A percentile compares a stretch with the other conserved stretches of the same genome.
phyloP scores from a whole-genome alignment of 2,329 filamentous ascomycete species.

The Colletotrichum karsti region DNA sequence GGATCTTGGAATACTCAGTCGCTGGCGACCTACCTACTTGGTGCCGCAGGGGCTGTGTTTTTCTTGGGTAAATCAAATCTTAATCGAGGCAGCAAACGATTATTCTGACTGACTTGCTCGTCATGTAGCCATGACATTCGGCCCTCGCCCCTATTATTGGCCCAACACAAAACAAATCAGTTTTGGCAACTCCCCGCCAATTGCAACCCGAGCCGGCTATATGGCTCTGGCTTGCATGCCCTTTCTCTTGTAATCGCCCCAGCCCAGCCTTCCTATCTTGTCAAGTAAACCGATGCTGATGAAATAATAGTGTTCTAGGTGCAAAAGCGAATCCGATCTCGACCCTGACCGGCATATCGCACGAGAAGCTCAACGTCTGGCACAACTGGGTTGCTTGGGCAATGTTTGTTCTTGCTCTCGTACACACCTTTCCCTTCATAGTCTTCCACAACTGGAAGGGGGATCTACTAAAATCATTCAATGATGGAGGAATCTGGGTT shows the following conservation, averaged over 20 bases:
- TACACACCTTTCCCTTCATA: conserved; percentile 70
- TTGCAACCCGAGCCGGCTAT: conserved; percentile 61
- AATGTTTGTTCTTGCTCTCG: conserved; percentile 62
- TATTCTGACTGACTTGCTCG: not conserved
- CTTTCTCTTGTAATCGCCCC: conserved; percentile 50
- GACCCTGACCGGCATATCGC: conserved; percentile 60
- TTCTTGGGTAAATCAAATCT: conserved; percentile 43
- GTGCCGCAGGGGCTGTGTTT: conserved; percentile 49
- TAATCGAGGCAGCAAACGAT: too few species aligned
- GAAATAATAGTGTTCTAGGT: conserved; percentile 46
- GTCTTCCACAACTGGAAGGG: conserved; percentile 57
- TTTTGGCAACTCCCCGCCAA: conserved; percentile 60
- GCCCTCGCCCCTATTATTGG: conserved; percentile 65
- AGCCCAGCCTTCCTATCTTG: not conserved
- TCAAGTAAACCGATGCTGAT: fast-evolving
- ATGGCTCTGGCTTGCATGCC: conserved; percentile 60
- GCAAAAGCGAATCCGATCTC: conserved; percentile 67
- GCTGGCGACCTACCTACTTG: conserved; percentile 51
- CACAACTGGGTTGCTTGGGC: conserved; percentile 63
- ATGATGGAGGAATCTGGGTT: conserved; percentile 57
- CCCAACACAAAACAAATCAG: conserved; percentile 46
- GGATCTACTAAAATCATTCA: conserved; percentile 56
- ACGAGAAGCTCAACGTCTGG: conserved; percentile 66
- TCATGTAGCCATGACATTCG: conserved; percentile 48
- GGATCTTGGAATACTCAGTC: conserved; percentile 51